Conservation (phyloP, 768 basidiomycete species). For the Amanita jacksonii region DNA sequence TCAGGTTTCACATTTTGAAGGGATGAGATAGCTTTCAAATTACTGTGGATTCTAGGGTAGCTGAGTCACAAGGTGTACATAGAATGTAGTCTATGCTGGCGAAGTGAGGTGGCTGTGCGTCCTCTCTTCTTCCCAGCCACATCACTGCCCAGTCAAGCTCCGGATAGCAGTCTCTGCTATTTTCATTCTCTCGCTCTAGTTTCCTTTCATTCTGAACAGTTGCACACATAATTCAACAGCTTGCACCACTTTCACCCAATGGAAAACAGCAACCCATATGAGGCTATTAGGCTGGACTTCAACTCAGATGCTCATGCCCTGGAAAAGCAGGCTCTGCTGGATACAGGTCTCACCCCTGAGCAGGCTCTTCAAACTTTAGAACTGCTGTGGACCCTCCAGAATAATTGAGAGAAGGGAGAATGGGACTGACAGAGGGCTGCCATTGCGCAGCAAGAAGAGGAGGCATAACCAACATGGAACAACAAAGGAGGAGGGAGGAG, state of each 20-base stretch:
- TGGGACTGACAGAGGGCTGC: neutral
- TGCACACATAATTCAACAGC: neutral
- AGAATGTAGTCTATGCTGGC: neutral
- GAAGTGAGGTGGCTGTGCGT: slow-evolving; percentile 3
- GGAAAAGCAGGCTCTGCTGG: neutral
- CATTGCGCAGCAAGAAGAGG: neutral
- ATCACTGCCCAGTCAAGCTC: neutral
- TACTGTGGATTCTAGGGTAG: too few species aligned
- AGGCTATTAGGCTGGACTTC: neutral
- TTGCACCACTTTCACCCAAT: neutral
- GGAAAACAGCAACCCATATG: neutral
- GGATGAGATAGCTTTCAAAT: too few species aligned
- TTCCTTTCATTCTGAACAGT: neutral
- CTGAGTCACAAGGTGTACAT: neutral
- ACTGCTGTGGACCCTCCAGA: neutral
- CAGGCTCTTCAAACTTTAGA: neutral
- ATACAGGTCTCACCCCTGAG: neutral
- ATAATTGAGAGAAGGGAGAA: neutral
- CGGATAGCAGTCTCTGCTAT: neutral
- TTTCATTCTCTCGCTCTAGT: neutral
- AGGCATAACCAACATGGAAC: neutral
- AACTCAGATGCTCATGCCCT: neutral
- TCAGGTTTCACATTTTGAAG: too few species aligned
- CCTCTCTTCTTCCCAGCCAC: too few species aligned
- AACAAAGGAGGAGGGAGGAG: neutral